These are phyloP conservation scores for Solanum bukasovii DNA, from an alignment of 257 asterid genomes.

Conservation along the genomic window DNA sequence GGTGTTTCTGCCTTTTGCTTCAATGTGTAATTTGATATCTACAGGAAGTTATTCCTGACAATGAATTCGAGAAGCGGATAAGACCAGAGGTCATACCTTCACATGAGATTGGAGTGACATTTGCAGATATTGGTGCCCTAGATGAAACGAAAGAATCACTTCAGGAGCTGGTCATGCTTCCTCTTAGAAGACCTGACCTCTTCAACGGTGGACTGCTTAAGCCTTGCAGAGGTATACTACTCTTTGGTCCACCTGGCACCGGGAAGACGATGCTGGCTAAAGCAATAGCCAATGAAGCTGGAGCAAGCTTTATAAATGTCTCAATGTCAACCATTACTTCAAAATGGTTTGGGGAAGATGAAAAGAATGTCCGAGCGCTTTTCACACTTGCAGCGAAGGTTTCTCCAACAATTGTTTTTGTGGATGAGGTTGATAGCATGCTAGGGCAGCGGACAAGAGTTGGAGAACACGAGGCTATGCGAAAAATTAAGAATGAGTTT, in stretches of 20 bases:
- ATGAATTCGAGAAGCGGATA: conserved; percentile 91
- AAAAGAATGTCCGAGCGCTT: conserved; percentile 91
- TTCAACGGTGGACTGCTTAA: conserved; percentile 93
- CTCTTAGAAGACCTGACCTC: conserved; percentile 93
- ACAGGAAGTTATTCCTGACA: conserved; percentile 90
- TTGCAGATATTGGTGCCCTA: conserved; percentile 78
- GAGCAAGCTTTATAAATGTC: conserved; percentile 95
- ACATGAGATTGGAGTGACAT: conserved; percentile 79
- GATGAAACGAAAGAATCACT: conserved; percentile 88
- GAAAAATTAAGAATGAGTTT: conserved; percentile 90
- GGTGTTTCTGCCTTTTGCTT: not conserved
- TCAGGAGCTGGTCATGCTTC: conserved; percentile 99
- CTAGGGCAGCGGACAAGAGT: conserved; percentile 93
- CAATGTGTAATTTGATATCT: not conserved
- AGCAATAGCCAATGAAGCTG: conserved; percentile 96
- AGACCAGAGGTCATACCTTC: conserved; percentile 96
- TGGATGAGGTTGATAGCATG: conserved; percentile 99
- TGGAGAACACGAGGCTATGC: conserved; percentile 98
- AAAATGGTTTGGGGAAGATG: conserved; percentile 99
- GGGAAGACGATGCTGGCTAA: conserved; percentile 99
- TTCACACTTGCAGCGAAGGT: conserved; percentile 96
- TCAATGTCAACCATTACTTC: conserved; percentile 97
- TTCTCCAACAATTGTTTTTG: conserved; percentile 87
- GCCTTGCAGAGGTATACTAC: conserved; percentile 96
- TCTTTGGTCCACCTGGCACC: conserved; percentile 98